Evolutionary conservation across 2,329 filamentous ascomycete genomes (phyloP), one percentile per base, ranked within the genome.

Genomic region (Fusarium setosum): DNA sequence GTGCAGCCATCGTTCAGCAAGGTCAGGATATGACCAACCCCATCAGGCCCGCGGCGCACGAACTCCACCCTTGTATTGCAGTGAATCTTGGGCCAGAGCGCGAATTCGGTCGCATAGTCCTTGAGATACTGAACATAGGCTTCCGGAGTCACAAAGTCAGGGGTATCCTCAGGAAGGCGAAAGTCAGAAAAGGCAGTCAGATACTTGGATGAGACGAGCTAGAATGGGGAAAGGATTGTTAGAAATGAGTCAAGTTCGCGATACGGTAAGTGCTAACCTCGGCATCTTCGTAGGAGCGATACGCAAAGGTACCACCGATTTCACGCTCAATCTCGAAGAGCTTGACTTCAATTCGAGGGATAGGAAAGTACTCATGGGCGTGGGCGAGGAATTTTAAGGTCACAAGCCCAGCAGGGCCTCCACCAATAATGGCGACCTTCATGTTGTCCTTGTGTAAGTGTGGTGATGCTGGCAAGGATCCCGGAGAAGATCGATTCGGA

Each of bases 131-230:
- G 49, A 15, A 81, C 74, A 59, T 83, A 84, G 3, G 71, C 67
- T 8, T 73, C 62, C 0, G 79, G 76, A 3, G 76, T 77, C 8
- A 83, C 63, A 56, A 84, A 84, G 60, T 84, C 82, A 8, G 81
- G 78, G 1, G 76, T 76, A 10, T 81, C 75, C 2, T 73, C 48
- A 3, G 79, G 72, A 6, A 81, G 75, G 1, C 83, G 78, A 58
- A 82, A 82, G 63, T 85, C 83, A 1, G 83, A 85, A 61, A 85
- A 85, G 17, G 79, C 73, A 0, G 82, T 85, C 9, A 86, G 74
- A 40, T 83, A 82, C 61, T 83, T 83, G 4, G 82, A 84, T 2
- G 80, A 83, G 2, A 85, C 82, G 2, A 84, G 76, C 78, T 80
- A 38, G 4, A 41, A 4, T 18, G 3, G n/a, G 15, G 44, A 29